These are phyloP conservation scores for Saccharomycopsis sp. DNA, from an alignment of 805 yeast genomes.

Conservation along the genomic window DNA sequence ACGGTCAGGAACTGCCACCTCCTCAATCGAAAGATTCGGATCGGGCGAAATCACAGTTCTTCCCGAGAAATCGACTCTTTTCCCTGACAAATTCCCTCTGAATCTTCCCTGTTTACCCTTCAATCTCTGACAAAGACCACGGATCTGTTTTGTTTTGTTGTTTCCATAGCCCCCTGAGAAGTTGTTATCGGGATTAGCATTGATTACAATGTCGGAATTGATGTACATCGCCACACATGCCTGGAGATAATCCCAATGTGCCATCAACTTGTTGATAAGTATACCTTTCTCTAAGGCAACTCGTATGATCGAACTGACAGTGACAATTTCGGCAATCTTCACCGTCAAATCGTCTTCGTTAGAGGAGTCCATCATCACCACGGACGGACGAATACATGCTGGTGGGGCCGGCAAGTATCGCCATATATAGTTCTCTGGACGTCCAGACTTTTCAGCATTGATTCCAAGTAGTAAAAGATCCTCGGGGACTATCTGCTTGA, in stretches of 20 bases:
- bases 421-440: conserved; percentile 97
- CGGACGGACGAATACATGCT: conserved; percentile 97
- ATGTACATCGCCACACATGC: conserved; percentile 95
- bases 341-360: conserved; percentile 98
- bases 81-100: conserved; percentile 96
- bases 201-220: conserved; percentile 69
- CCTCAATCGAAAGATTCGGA: conserved; percentile 90
- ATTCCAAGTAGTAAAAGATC: conserved; percentile 93
- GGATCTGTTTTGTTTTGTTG: conserved; percentile 70
- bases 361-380: conserved; percentile 81
- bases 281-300: conserved; percentile 96
- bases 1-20: conserved; percentile 96
- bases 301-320: conserved; percentile 90
- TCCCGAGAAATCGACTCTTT: conserved; percentile 97
- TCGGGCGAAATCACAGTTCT: conserved; percentile 98
- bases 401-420: conserved; percentile 98
- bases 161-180: conserved; percentile 43
- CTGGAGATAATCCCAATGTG: conserved; percentile 97
- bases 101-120: conserved; percentile 99
- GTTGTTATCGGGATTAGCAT: conserved; percentile 66
- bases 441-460: conserved; percentile 78
- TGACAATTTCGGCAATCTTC: conserved; percentile 90
- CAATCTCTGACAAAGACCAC: conserved; percentile 94
- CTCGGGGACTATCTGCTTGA: conserved; percentile 75
- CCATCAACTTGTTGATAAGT: conserved; percentile 89